A percentile compares a stretch with the other conserved stretches of the same genome.
These are phyloP conservation scores for Clarireedia sp. DNA, from an alignment of 2,329 filamentous ascomycete genomes.

Conservation along the genomic window DNA sequence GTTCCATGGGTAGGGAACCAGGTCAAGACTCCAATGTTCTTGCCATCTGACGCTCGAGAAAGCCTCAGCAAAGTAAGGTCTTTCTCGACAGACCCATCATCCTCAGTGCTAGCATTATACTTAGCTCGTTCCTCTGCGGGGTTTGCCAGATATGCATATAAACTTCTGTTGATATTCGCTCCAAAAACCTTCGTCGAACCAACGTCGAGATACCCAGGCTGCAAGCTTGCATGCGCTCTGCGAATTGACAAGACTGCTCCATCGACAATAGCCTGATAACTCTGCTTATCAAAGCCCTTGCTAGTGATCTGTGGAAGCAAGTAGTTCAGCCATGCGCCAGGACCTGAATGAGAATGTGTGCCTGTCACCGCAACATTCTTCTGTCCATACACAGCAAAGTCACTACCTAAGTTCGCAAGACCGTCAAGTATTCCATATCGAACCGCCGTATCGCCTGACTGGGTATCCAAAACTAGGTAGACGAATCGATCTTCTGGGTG, in stretches of 20 bases:
- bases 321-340: slow-evolving; percentile 91
- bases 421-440: slow-evolving; percentile 79
- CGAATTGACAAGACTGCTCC: slow-evolving; percentile 76
- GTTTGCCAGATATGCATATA: slow-evolving; percentile 82
- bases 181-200: slow-evolving; percentile 62
- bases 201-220: slow-evolving; percentile 58
- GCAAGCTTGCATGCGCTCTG: slow-evolving; percentile 65
- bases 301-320: slow-evolving; percentile 85
- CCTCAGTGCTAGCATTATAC: slow-evolving; percentile 50
- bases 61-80: slow-evolving; percentile 75
- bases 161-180: slow-evolving; percentile 82
- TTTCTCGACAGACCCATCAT: slow-evolving; percentile 58
- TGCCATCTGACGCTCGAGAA: slow-evolving; percentile 62
- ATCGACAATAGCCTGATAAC: slow-evolving; percentile 81
- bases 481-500: slow-evolving; percentile 66
- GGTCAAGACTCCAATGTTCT: slow-evolving; percentile 72
- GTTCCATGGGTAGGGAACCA: slow-evolving; percentile 94
- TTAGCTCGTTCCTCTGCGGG: slow-evolving; percentile 63
- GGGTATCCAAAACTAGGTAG: slow-evolving; percentile 80
- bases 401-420: slow-evolving; percentile 57
- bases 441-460: slow-evolving; percentile 82
- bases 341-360: slow-evolving; percentile 87
- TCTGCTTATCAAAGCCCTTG: slow-evolving; percentile 77
- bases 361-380: slow-evolving; percentile 84
- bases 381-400: slow-evolving; percentile 67